These are phyloP conservation scores for Protea cynaroides DNA, from an alignment of 164 flowering plant species.

Conservation along the genomic window DNA sequence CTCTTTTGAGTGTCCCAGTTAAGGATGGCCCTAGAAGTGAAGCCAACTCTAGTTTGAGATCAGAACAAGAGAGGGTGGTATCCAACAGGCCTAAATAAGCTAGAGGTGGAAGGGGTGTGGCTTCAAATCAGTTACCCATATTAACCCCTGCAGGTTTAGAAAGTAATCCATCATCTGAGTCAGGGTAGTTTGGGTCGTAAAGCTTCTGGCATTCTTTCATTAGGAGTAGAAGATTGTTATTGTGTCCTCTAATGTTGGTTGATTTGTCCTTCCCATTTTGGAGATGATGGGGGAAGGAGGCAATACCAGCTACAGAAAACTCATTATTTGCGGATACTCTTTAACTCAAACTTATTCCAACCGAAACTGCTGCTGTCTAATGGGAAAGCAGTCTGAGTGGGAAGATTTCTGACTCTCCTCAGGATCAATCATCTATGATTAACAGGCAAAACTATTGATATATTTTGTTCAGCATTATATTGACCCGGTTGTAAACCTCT, in stretches of 20 bases:
- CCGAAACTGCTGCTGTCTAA: not conserved
- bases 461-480: not conserved
- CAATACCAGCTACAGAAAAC: not conserved
- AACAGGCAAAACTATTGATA: not conserved
- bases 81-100: constrained; percentile 32
- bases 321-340: too few relatives aligned
- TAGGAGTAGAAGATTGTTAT: not conserved
- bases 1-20: constrained; percentile 49
- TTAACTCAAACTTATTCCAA: too few relatives aligned
- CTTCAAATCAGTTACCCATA: constrained; percentile 75
- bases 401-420: not conserved
- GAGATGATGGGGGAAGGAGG: not conserved
- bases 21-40: constrained; percentile 41
- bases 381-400: not conserved
- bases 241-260: not conserved
- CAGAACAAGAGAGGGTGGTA: constrained; percentile 35
- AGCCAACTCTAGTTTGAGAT: constrained; percentile 31
- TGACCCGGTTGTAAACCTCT: not conserved
- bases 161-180: constrained; percentile 24
- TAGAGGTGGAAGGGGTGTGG: constrained; percentile 50
- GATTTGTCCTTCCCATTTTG: not conserved
- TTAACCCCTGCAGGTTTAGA: constrained; percentile 55
- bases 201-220: not conserved
- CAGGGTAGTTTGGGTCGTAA: constrained; percentile 16
- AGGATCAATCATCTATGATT: not conserved